A percentile compares a stretch with the other conserved stretches of the same genome.
phyloP scores from a whole-genome alignment of 2,329 filamentous ascomycete genomes.

The Diaporthe sp. region DNA sequence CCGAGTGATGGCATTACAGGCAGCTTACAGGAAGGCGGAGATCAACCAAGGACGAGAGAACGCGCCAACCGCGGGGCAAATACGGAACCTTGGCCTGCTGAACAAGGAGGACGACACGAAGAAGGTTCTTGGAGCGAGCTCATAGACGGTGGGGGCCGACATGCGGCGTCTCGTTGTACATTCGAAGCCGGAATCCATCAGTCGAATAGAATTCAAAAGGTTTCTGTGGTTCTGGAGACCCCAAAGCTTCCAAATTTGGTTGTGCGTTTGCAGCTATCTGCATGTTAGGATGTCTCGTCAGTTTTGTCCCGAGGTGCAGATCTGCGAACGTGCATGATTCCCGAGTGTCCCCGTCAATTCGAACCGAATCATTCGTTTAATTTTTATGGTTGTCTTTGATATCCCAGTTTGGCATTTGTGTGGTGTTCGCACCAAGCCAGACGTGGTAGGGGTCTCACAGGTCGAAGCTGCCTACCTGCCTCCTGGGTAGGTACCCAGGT shows the following conservation, averaged over 20 bases:
- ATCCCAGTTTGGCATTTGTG: not conserved
- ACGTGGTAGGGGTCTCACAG: not conserved
- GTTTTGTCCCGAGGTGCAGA: not conserved
- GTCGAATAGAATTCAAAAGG: slow-evolving; percentile 11
- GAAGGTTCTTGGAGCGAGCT: slow-evolving; percentile 61
- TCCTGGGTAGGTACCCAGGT: not conserved
- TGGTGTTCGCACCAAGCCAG: not conserved
- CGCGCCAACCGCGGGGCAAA: slow-evolving; percentile 85
- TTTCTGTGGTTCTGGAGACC: not conserved
- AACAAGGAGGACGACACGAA: slow-evolving; percentile 86
- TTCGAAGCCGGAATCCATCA: not conserved
- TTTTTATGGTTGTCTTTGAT: not conserved
- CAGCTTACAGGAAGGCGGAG: slow-evolving; percentile 85
- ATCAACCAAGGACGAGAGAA: slow-evolving; percentile 82
- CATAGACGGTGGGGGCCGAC: slow-evolving; percentile 32
- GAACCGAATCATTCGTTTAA: not conserved
- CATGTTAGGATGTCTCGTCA: not conserved
- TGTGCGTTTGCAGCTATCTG: not conserved
- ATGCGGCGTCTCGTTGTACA: slow-evolving; percentile 14
- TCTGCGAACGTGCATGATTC: not conserved
- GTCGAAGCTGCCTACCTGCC: slow-evolving; percentile 20
- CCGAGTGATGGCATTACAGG: slow-evolving; percentile 82
- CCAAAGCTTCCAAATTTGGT: not conserved
- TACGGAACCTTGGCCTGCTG: slow-evolving; percentile 86
- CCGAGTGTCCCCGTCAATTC: not conserved